Conservation (phyloP, 805 yeast species). For the Candida montana region DNA sequence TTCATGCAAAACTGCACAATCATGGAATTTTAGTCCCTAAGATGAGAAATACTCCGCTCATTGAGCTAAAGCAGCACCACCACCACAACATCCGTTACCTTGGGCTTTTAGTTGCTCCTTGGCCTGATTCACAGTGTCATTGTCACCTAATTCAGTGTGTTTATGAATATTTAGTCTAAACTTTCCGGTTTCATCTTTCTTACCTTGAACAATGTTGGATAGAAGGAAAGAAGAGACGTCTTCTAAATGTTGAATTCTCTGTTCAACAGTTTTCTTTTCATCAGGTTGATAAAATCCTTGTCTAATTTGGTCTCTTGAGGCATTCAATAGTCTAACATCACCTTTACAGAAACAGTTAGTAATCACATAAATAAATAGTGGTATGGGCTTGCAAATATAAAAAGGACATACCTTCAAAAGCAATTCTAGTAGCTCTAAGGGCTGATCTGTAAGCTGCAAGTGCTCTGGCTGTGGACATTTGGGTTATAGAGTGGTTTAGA, state of each 20-base stretch:
- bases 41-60: background rate
- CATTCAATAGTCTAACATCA: conserved; percentile 39
- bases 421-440: conserved; percentile 57
- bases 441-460: conserved; percentile 60
- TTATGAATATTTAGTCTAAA: conserved; percentile 66
- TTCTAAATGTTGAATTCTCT: conserved; percentile 51
- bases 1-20: too few species aligned
- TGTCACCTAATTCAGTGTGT: conserved; percentile 87
- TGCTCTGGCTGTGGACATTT: conserved; percentile 23
- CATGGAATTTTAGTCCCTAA: too few species aligned
- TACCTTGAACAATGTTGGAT: conserved; percentile 85
- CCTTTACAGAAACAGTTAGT: conserved; percentile 20
- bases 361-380: conserved; percentile 1
- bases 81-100: conserved; percentile 57
- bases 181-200: conserved; percentile 36
- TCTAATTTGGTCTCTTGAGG: conserved; percentile 58
- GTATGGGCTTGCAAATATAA: too few species aligned
- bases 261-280: conserved; percentile 40
- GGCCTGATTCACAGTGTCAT: conserved; percentile 63
- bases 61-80: conserved; percentile 28
- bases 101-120: conserved; percentile 41
- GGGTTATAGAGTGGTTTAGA: too few species aligned
- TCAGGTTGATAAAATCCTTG: conserved; percentile 48
- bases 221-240: conserved; percentile 68
- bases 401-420: conserved; percentile 38